Evolutionary conservation across 768 basidiomycete species (phyloP).

Genomic region (Saitozyma sp.): DNA sequence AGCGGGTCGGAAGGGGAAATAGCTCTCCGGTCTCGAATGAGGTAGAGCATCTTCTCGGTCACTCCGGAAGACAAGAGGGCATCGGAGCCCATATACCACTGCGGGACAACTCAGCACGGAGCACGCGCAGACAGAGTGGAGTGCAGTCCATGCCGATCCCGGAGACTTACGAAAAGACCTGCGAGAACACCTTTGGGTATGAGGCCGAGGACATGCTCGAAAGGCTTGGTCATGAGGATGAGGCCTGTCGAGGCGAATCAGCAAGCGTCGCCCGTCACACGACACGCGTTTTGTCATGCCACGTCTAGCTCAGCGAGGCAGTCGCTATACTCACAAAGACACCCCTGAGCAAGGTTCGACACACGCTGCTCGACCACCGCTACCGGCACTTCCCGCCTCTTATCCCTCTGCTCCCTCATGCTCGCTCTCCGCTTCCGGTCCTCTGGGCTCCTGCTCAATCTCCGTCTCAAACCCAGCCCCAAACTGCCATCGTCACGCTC

Average conservation of each 20-base stretch:
- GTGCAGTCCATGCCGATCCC: conserved; percentile 33
- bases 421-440: conserved; percentile 10
- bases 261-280: neutral
- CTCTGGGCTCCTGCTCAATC: neutral
- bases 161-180: conserved; percentile 72
- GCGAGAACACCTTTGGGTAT: conserved; percentile 76
- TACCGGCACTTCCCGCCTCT: conserved; percentile 51
- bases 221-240: conserved; percentile 75
- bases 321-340: conserved; percentile 58
- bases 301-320: neutral
- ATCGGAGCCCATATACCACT: conserved; percentile 88
- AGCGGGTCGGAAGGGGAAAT: conserved; percentile 69
- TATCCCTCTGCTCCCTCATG: conserved; percentile 17
- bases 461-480: neutral
- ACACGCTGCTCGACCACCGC: conserved; percentile 89
- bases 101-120: conserved; percentile 11
- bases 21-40: conserved; percentile 69
- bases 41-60: conserved; percentile 74
- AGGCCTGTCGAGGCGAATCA: conserved; percentile 53
- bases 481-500: neutral
- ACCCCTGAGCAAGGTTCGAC: conserved; percentile 83
- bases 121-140: conserved; percentile 33
- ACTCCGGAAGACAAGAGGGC: conserved; percentile 80
- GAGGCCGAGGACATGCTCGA: conserved; percentile 73
- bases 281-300: neutral